Conservation (phyloP, 2,329 filamentous ascomycete genomes). For the Penicillium fuscoglaucum region DNA sequence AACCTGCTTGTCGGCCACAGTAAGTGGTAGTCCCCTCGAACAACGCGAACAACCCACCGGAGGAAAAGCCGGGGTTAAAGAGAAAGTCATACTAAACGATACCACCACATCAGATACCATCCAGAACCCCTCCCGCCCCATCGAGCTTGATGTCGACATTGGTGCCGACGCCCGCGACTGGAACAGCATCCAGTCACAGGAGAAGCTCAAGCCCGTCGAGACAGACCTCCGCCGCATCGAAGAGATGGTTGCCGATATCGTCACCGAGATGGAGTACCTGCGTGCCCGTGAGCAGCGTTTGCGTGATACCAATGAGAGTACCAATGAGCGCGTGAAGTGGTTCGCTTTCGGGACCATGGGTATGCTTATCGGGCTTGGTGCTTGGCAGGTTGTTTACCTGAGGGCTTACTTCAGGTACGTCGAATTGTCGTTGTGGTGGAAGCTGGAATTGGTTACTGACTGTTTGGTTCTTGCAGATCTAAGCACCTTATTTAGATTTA, state of each 20-base stretch:
- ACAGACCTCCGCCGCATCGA: conserved; percentile 90
- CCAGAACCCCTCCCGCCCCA: conserved; percentile 61
- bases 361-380: conserved; percentile 83
- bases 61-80: background rate
- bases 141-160: conserved; percentile 94
- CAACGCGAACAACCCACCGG: background rate
- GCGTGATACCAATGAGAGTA: conserved; percentile 98
- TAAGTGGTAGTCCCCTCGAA: conserved; percentile 49
- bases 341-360: conserved; percentile 94
- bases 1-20: conserved; percentile 69
- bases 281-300: conserved; percentile 87
- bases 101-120: conserved; percentile 33
- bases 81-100: background rate
- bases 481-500: conserved; percentile 65
- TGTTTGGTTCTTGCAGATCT: conserved; percentile 48
- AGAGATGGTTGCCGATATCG: conserved; percentile 85
- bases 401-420: conserved; percentile 88
- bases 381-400: conserved; percentile 97
- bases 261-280: conserved; percentile 95
- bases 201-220: conserved; percentile 98
- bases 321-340: conserved; percentile 98
- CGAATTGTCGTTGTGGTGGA: background rate
- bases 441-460: background rate
- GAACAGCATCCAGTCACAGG: conserved; percentile 90
- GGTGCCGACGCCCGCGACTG: conserved; percentile 97